Percentiles rank a stretch among this genome's conserved stretches.
Evolutionary conservation across 2,329 filamentous ascomycete species (phyloP).

Genomic region (Oidium heveae): DNA sequence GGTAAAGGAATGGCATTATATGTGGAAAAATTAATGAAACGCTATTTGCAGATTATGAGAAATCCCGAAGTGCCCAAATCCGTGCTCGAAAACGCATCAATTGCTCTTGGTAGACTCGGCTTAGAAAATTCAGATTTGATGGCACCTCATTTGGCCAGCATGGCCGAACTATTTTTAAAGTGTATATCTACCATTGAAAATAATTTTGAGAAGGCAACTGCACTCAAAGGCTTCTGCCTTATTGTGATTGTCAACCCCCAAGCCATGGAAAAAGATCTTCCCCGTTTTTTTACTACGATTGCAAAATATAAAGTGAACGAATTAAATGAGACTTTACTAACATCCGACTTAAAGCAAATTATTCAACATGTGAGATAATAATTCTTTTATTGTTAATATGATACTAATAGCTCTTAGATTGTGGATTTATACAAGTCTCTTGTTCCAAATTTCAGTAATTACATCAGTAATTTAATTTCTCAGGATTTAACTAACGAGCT

Average conservation of each 20-base stretch:
- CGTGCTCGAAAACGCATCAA: constrained; percentile 79
- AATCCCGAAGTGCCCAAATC: constrained; percentile 69
- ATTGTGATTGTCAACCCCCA: constrained; percentile 69
- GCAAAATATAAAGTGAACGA: constrained; percentile 45
- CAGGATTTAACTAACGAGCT: constrained; percentile 8
- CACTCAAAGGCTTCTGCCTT: constrained; percentile 71
- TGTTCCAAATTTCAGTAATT: constrained; percentile 26
- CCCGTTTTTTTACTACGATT: constrained; percentile 64
- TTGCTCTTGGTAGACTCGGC: constrained; percentile 71
- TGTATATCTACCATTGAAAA: constrained; percentile 66
- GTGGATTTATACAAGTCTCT: constrained; percentile 26
- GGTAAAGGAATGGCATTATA: constrained; percentile 53
- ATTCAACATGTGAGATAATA: constrained; percentile 11
- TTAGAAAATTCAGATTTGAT: constrained; percentile 52
- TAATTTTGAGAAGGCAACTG: constrained; percentile 83
- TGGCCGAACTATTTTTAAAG: constrained; percentile 58
- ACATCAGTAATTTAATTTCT: constrained; percentile 15
- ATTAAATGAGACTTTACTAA: constrained; percentile 17
- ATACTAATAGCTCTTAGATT: constrained; percentile 16
- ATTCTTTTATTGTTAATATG: constrained; percentile 1
- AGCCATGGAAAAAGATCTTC: constrained; percentile 68
- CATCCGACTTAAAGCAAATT: constrained; percentile 11
- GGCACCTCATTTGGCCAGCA: constrained; percentile 53
- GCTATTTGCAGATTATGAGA: constrained; percentile 58
- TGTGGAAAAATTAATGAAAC: constrained; percentile 49